Conservation (phyloP, 1,139 yeast species). For the Saccharomycopsis hybrid region DNA sequence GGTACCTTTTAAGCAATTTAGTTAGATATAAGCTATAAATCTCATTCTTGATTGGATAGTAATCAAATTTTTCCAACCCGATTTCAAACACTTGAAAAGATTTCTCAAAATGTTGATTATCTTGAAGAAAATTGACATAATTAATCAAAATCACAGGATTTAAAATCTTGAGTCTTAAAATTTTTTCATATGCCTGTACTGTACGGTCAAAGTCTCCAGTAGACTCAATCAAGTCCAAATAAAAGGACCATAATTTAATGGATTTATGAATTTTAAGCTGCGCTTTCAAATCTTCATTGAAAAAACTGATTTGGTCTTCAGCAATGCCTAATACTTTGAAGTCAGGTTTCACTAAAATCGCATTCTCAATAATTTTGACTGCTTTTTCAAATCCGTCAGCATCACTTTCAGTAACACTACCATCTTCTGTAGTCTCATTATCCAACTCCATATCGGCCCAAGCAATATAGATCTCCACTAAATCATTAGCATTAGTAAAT, state of each 20-base stretch:
- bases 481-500: constrained; percentile 52
- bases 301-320: constrained; percentile 30
- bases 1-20: background rate
- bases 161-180: constrained; percentile 58
- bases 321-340: constrained; percentile 19
- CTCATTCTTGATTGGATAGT: constrained; percentile 57
- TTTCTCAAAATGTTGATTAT: constrained; percentile 40
- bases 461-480: constrained; percentile 58
- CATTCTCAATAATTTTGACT: constrained; percentile 43
- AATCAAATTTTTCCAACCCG: constrained; percentile 52
- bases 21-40: constrained; percentile 59
- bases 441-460: constrained; percentile 68
- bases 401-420: background rate
- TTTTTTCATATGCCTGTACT: constrained; percentile 48
- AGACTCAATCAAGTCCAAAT: constrained; percentile 68
- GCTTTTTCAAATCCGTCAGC: constrained; percentile 43
- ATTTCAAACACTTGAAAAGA: constrained; percentile 62
- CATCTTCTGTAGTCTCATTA: constrained; percentile 27
- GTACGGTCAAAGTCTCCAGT: constrained; percentile 41
- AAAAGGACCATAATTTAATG: constrained; percentile 63
- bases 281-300: constrained; percentile 43
- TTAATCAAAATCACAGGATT: constrained; percentile 63
- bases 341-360: constrained; percentile 39
- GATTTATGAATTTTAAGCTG: constrained; percentile 59
- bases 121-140: constrained; percentile 58